Conservation (phyloP, 2,329 filamentous ascomycete species). For the Beauveria scarabaeidicola region DNA sequence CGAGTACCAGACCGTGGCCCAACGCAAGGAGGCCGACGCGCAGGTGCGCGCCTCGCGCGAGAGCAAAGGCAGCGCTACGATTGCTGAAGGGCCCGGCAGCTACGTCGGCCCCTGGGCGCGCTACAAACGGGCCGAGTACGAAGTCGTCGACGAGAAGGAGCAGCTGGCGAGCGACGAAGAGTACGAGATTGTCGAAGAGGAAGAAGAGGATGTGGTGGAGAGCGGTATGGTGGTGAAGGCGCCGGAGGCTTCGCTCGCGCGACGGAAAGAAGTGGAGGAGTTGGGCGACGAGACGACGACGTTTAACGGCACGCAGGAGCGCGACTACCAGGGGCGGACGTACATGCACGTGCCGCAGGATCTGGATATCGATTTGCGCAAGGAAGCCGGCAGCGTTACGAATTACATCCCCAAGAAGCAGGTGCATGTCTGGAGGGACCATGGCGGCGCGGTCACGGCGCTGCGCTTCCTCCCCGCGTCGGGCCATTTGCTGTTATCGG, state of each 20-base stretch:
- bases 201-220: conserved; percentile 62
- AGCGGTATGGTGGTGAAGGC: conserved; percentile 54
- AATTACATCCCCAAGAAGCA: conserved; percentile 95
- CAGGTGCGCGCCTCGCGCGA: conserved; percentile 67
- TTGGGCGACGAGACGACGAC: conserved; percentile 69
- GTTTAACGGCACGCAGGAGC: conserved; percentile 75
- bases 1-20: conserved; percentile 43
- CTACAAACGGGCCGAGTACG: conserved; percentile 65
- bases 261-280: conserved; percentile 50
- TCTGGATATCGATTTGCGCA: conserved; percentile 74
- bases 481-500: conserved; percentile 81
- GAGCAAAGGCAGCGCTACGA: conserved; percentile 71
- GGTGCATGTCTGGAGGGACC: conserved; percentile 80
- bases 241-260: conserved; percentile 43
- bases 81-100: conserved; percentile 77
- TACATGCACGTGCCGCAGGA: conserved; percentile 98
- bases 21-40: conserved; percentile 63
- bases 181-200: conserved; percentile 68
- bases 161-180: conserved; percentile 73
- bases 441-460: conserved; percentile 76
- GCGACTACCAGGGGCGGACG: conserved; percentile 89
- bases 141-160: conserved; percentile 65
- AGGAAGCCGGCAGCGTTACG: conserved; percentile 69
- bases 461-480: conserved; percentile 83
- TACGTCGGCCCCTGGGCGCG: conserved; percentile 89